Percentiles rank a stretch among this genome's conserved stretches.
Conservation (phyloP, 768 basidiomycete species). For the Phylloporus arenicola region DNA sequence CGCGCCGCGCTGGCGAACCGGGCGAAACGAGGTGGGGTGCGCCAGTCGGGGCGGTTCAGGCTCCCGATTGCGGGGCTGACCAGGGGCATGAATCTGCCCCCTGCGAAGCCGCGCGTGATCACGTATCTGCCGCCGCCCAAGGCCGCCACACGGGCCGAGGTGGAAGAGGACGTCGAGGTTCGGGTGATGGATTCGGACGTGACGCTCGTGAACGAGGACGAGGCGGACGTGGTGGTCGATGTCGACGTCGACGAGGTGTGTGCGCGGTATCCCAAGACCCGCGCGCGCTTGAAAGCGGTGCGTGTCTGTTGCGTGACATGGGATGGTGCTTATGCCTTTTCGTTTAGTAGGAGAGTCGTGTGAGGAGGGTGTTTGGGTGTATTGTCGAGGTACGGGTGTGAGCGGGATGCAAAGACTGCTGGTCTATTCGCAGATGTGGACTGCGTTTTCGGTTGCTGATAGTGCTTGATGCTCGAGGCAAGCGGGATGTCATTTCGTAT, state of each 20-base stretch:
- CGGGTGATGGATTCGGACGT: slow-evolving; percentile 20
- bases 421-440: not conserved
- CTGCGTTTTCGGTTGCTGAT: not conserved
- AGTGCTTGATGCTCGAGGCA: not conserved
- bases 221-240: slow-evolving; percentile 7
- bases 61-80: slow-evolving; percentile 13
- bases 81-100: not conserved
- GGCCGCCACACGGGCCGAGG: not conserved
- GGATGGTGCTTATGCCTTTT: not conserved
- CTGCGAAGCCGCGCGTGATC: slow-evolving; percentile 20
- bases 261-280: slow-evolving; percentile 14
- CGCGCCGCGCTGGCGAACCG: not conserved
- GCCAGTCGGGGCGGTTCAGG: slow-evolving; percentile 19
- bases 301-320: slow-evolving; percentile 1
- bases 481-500: not conserved
- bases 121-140: slow-evolving; percentile 28
- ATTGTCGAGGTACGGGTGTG: slow-evolving; percentile 15
- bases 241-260: slow-evolving; percentile 16
- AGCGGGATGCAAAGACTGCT: not conserved
- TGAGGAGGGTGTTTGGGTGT: slow-evolving; percentile 6
- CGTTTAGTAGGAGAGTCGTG: slow-evolving; percentile 12
- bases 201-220: slow-evolving; percentile 27
- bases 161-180: slow-evolving; percentile 1
- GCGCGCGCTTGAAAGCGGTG: slow-evolving; percentile 22
- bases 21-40: not conserved